A percentile compares a stretch with the other conserved stretches of the same genome.
Conservation (phyloP, 2,329 filamentous ascomycete species). For the Fusarium sp. region DNA sequence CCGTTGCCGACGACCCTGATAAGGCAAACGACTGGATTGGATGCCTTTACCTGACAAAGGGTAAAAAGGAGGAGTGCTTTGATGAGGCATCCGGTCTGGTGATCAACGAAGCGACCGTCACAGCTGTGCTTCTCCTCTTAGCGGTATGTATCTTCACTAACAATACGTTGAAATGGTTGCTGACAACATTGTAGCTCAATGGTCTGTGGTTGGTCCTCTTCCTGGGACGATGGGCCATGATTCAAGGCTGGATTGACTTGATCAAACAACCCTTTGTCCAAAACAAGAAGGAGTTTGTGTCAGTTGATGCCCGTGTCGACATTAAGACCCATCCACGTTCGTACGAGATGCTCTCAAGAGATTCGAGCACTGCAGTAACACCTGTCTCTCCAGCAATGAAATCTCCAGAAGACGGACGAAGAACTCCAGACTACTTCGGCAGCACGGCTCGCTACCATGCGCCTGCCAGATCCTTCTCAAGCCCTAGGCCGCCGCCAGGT, state of each 20-base stretch:
- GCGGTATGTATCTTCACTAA: constrained; percentile 66
- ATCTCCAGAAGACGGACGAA: constrained; percentile 55
- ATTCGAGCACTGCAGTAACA: constrained; percentile 67
- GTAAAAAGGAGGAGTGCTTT: constrained; percentile 75
- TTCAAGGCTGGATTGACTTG: constrained; percentile 83
- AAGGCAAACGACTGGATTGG: constrained; percentile 74
- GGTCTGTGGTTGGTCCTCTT: constrained; percentile 88
- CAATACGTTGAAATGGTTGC: neutral
- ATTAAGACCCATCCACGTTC: constrained; percentile 73
- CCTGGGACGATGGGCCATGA: constrained; percentile 85
- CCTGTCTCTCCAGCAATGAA: constrained; percentile 57
- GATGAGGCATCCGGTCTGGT: constrained; percentile 70
- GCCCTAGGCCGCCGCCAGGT: constrained; percentile 61
- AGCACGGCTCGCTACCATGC: constrained; percentile 66
- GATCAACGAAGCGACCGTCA: constrained; percentile 80
- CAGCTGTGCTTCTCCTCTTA: constrained; percentile 85
- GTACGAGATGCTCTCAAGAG: constrained; percentile 83
- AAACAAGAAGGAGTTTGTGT: constrained; percentile 84
- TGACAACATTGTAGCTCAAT: constrained; percentile 68
- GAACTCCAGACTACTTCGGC: constrained; percentile 68
- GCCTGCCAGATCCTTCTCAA: constrained; percentile 68
- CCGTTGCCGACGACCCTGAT: constrained; percentile 64
- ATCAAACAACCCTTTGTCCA: constrained; percentile 62
- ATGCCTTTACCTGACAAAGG: constrained; percentile 71
- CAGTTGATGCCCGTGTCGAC: constrained; percentile 78